Evolutionary conservation across 768 basidiomycete genomes (phyloP).

Genomic region (Panaeolus papilionaceus): DNA sequence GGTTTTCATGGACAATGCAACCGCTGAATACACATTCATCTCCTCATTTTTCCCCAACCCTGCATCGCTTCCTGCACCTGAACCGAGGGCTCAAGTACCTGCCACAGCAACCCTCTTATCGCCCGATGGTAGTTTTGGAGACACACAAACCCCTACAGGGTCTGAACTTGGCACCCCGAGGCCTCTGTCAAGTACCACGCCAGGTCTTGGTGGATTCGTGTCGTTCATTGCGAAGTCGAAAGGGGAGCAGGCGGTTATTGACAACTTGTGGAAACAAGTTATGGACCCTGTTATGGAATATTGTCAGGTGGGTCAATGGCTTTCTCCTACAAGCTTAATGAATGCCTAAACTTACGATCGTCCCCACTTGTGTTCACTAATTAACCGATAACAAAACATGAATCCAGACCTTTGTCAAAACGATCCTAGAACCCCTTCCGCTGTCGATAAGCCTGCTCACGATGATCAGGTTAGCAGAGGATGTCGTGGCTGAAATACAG

Average conservation of each 20-base stretch:
- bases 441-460: slow-evolving; percentile 80
- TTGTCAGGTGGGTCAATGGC: slow-evolving; percentile 58
- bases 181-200: slow-evolving; percentile 36
- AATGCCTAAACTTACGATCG: background rate
- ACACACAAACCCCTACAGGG: slow-evolving; percentile 47
- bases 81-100: slow-evolving; percentile 39
- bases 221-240: slow-evolving; percentile 50
- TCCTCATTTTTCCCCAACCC: slow-evolving; percentile 77
- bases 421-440: slow-evolving; percentile 75
- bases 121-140: slow-evolving; percentile 48
- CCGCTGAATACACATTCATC: slow-evolving; percentile 90
- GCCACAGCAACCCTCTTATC: slow-evolving; percentile 49
- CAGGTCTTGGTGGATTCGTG: slow-evolving; percentile 41
- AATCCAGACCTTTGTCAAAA: slow-evolving; percentile 68
- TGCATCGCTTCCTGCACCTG: slow-evolving; percentile 38
- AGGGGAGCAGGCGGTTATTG: slow-evolving; percentile 64
- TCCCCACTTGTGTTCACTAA: background rate
- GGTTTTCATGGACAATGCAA: slow-evolving; percentile 94
- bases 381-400: slow-evolving; percentile 14
- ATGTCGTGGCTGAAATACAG: slow-evolving; percentile 76
- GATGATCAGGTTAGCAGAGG: slow-evolving; percentile 92
- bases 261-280: slow-evolving; percentile 87
- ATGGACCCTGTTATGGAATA: slow-evolving; percentile 93
- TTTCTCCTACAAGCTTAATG: slow-evolving; percentile 11
- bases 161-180: slow-evolving; percentile 56